Evolutionary conservation across 805 yeast genomes (phyloP), one percentile per base, ranked within the genome.

Genomic region (Suhomyces prunicola): DNA sequence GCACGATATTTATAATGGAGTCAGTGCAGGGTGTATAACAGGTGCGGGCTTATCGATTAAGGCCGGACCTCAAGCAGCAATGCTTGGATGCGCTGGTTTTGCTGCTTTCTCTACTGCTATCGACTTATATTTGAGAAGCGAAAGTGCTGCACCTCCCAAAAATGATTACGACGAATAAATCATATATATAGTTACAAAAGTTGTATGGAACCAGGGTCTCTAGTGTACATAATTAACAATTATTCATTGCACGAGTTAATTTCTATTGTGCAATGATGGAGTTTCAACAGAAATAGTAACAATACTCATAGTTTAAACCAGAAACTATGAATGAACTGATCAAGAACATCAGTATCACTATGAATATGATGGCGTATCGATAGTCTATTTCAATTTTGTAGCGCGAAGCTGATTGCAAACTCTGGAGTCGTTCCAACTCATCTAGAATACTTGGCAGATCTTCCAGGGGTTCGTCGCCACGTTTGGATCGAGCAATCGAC

Each of bases 1-100:
- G 64, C 91, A 88, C 64, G 99, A 94, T 69, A 82, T 93, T 9
- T 90, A 86, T 72, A 94, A 94, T 67, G 97, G 97, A 45, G 83
- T 90, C 2, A 79, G 83, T 44, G 98, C 98, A 4, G 99, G 99
- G 2, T 94, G 97, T 72, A 76, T 93, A 36, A 94, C 99, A 1
- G 99, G 99, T 44, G 99, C 97, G 33, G 97, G 97, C 0, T 79
- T 94, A 50, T 96, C 97, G 1, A 80, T 88, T 60, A 90, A 88
- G 66, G 84, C 94, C 47, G 99, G 99, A 0, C 99, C 99, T 0
- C 91, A 86, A 62, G 96, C 96, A 27, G 94, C 97, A 0, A 62
- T 85, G 24, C 68, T 92, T 54, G 99, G 99, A 1, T 94, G 98
- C 77, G 97, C 96, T 26, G 99, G 97, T 7, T 94, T 94, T 74